These are phyloP conservation scores for Periconia digitata DNA, from an alignment of 2,329 filamentous ascomycete genomes.

Conservation along the genomic window DNA sequence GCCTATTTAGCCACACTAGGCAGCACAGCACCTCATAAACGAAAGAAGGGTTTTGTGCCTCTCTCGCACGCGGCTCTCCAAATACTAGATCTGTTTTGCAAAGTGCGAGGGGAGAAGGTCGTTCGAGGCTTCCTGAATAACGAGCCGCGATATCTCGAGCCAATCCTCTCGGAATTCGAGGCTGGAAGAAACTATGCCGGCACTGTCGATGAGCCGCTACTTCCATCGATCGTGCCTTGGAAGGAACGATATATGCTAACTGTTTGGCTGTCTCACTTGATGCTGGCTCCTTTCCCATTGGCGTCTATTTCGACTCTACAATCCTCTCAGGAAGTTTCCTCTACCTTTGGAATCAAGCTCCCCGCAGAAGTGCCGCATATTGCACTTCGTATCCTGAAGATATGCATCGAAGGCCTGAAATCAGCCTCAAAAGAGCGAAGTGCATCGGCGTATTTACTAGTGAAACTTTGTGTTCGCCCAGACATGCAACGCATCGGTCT, in stretches of 20 bases:
- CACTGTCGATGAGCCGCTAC: conserved; percentile 14
- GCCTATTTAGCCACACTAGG: conserved; percentile 72
- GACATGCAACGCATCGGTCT: conserved; percentile 85
- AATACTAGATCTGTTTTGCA: conserved; percentile 88
- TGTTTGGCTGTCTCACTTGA: conserved; percentile 67
- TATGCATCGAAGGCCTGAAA: conserved; percentile 71
- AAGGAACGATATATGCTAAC: conserved; percentile 86
- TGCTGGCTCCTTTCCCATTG: conserved; percentile 81
- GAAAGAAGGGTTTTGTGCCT: conserved; percentile 28
- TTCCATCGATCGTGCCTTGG: conserved; percentile 57
- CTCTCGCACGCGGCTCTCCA: conserved; percentile 65
- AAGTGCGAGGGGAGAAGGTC: conserved; percentile 90
- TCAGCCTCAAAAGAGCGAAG: conserved; percentile 84
- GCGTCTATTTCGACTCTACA: conserved; percentile 70
- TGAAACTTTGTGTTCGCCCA: conserved; percentile 76
- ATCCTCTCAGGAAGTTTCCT: conserved; percentile 32
- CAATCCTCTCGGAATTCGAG: conserved; percentile 75
- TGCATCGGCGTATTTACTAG: conserved; percentile 80
- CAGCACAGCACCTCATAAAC: conserved; percentile 20
- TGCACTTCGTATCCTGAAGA: conserved; percentile 67
- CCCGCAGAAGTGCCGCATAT: conserved; percentile 67
- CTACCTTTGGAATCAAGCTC: conserved; percentile 53
- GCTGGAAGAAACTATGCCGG: conserved; percentile 45
- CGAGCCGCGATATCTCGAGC: conserved; percentile 81
- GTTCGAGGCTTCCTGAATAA: conserved; percentile 89